These are phyloP conservation scores for Skeletonema costatum DNA, from an alignment of 108 stramenopile genomes.

Conservation along the genomic window DNA sequence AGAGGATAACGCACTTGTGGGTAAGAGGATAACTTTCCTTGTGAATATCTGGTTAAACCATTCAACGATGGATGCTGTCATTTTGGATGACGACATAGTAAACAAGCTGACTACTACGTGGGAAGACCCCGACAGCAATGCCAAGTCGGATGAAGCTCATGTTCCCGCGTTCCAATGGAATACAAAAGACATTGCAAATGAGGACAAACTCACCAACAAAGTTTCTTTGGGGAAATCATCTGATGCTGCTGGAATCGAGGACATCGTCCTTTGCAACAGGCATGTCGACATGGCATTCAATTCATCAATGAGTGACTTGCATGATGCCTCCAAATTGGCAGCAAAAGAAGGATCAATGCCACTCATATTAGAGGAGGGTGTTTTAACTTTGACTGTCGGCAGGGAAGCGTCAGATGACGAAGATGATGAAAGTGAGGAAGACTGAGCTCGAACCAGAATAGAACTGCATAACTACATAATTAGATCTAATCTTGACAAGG, in stretches of 20 bases:
- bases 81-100: slow-evolving; percentile 71
- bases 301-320: slow-evolving; percentile 65
- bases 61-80: slow-evolving; percentile 71
- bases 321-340: slow-evolving; percentile 43
- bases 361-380: slow-evolving; percentile 51
- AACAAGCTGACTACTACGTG: slow-evolving; percentile 62
- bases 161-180: slow-evolving; percentile 57
- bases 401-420: slow-evolving; percentile 46
- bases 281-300: slow-evolving; percentile 62
- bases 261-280: slow-evolving; percentile 73
- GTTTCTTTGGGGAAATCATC: slow-evolving; percentile 14
- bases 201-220: slow-evolving; percentile 40
- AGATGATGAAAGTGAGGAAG: slow-evolving; percentile 40
- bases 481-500: too few relatives aligned
- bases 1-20: slow-evolving; percentile 1
- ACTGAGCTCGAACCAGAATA: slow-evolving; percentile 8
- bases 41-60: slow-evolving; percentile 95
- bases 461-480: background rate
- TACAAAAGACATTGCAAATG: slow-evolving; percentile 18
- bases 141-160: slow-evolving; percentile 37
- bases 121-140: slow-evolving; percentile 24
- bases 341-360: slow-evolving; percentile 24
- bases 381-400: slow-evolving; percentile 58
- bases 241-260: slow-evolving; percentile 76
- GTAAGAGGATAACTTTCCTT: slow-evolving; percentile 83